Percentiles rank a stretch among this genome's conserved stretches.
phyloP scores from a whole-genome alignment of 352 stramenopile species.

The Phytophthora sansomeana region DNA sequence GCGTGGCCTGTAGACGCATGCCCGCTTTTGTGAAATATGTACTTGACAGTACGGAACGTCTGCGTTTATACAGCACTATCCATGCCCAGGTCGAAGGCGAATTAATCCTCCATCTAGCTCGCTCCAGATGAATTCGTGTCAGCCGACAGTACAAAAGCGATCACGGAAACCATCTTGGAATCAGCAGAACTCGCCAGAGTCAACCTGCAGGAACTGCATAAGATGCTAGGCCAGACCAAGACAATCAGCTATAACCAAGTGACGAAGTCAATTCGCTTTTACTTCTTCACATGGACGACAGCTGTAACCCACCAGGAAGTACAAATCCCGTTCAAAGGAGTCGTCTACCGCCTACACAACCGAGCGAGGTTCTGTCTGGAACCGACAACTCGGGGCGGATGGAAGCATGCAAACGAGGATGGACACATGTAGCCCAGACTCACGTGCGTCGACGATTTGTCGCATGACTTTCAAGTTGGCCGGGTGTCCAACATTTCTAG shows the following conservation, averaged over 20 bases:
- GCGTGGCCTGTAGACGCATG: not conserved
- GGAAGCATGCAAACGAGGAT: too few relatives aligned
- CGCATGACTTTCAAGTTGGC: too few relatives aligned
- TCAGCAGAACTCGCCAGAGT: not conserved
- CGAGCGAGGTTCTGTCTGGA: too few relatives aligned
- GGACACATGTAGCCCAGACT: too few relatives aligned
- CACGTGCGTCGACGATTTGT: too few relatives aligned
- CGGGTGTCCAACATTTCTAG: too few relatives aligned
- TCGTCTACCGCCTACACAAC: too few relatives aligned
- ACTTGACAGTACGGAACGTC: too few relatives aligned
- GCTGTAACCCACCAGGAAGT: not conserved
- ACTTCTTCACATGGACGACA: not conserved
- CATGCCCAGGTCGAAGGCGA: not conserved
- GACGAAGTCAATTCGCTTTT: not conserved
- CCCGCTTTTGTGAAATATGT: not conserved
- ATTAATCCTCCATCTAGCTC: not conserved
- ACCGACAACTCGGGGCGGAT: too few relatives aligned
- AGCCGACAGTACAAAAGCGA: not conserved
- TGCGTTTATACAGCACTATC: not conserved
- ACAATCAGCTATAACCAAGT: too few relatives aligned
- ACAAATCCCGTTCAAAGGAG: not conserved
- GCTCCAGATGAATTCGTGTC: too few relatives aligned
- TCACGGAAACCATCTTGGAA: not conserved
- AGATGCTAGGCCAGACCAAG: not conserved
- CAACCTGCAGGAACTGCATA: not conserved